Evolutionary conservation across 805 yeast genomes (phyloP).

Genomic region (Candida quercuum): DNA sequence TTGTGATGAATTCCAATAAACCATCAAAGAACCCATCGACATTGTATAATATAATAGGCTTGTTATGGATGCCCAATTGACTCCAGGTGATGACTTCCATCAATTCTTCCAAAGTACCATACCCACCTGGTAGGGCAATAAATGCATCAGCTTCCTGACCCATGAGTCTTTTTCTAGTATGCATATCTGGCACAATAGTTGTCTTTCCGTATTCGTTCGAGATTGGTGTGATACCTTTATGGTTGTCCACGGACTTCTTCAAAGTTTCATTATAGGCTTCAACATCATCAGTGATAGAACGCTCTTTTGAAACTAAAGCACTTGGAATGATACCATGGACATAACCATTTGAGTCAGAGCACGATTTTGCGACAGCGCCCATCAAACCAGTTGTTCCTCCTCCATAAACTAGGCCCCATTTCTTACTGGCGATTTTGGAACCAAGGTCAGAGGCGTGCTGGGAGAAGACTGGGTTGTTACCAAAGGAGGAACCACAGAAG

Average conservation of each 20-base stretch:
- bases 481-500: constrained; percentile 82
- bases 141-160: constrained; percentile 83
- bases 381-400: constrained; percentile 86
- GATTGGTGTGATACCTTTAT: constrained; percentile 61
- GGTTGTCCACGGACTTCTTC: constrained; percentile 51
- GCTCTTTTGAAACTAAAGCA: constrained; percentile 70
- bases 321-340: constrained; percentile 88
- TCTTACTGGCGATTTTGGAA: constrained; percentile 42
- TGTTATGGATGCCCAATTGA: constrained; percentile 79
- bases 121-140: constrained; percentile 89
- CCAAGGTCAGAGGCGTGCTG: constrained; percentile 60
- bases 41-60: constrained; percentile 76
- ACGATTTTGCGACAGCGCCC: constrained; percentile 69
- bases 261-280: constrained; percentile 43
- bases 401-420: constrained; percentile 81
- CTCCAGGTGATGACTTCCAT: constrained; percentile 91
- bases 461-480: constrained; percentile 45
- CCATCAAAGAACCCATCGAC: constrained; percentile 77
- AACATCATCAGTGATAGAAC: constrained; percentile 35
- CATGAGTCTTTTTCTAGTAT: constrained; percentile 82
- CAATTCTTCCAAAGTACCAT: constrained; percentile 84
- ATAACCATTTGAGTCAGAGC: constrained; percentile 43
- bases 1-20: constrained; percentile 54
- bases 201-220: constrained; percentile 61
- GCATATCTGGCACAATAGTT: constrained; percentile 83